These are phyloP conservation scores for Ophiostoma angusticollis DNA, from an alignment of 2,329 filamentous ascomycete species.

Conservation along the genomic window DNA sequence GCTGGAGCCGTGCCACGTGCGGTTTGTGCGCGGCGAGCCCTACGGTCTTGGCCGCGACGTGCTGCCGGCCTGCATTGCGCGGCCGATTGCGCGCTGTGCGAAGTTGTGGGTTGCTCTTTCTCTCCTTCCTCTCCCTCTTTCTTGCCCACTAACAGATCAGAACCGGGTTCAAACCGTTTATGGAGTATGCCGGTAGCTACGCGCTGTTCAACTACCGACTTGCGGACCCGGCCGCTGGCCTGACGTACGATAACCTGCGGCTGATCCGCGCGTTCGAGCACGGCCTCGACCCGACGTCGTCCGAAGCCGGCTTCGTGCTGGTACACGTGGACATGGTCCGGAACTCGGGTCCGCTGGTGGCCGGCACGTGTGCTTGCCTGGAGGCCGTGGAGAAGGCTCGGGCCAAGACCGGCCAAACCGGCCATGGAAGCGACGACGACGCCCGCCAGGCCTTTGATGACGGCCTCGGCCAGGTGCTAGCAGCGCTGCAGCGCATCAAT, in stretches of 20 bases:
- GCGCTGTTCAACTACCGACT: slow-evolving; percentile 57
- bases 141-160: too few relatives aligned
- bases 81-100: slow-evolving; percentile 72
- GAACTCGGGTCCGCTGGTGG: slow-evolving; percentile 66
- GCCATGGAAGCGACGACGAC: slow-evolving; percentile 20
- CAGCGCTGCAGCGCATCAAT: slow-evolving; percentile 58
- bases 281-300: slow-evolving; percentile 73
- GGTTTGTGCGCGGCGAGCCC: slow-evolving; percentile 52
- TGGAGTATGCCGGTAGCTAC: slow-evolving; percentile 67
- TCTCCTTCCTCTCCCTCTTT: too few relatives aligned
- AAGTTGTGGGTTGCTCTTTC: too few relatives aligned
- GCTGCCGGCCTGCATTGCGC: slow-evolving; percentile 61
- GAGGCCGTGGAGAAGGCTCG: slow-evolving; percentile 28
- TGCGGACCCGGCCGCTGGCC: slow-evolving; percentile 40
- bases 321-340: slow-evolving; percentile 94
- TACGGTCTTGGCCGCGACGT: slow-evolving; percentile 68
- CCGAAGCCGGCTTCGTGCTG: slow-evolving; percentile 90
- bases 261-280: slow-evolving; percentile 85
- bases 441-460: slow-evolving; percentile 49
- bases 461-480: slow-evolving; percentile 48
- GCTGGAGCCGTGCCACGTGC: slow-evolving; percentile 79
- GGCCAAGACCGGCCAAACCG: slow-evolving; percentile 13
- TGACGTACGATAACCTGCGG: slow-evolving; percentile 57
- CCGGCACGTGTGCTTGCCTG: slow-evolving; percentile 56
- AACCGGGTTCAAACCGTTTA: slow-evolving; percentile 84